Conservation (phyloP, 352 stramenopile genomes). For the Phytophthora sojae region DNA sequence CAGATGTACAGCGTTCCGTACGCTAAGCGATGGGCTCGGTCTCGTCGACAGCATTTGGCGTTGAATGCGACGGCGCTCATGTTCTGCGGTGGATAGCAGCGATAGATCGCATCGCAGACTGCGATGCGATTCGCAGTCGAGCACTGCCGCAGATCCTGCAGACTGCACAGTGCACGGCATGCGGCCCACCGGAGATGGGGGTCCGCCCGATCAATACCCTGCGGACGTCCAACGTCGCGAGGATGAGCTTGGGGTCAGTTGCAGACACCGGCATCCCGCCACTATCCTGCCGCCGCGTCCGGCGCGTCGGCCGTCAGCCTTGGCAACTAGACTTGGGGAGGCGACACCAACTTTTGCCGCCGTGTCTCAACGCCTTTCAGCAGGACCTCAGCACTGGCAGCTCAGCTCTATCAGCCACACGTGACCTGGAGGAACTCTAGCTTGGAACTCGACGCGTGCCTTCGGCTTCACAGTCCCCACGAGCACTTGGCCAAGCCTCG, state of each 20-base stretch:
- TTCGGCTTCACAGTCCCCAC: no score
- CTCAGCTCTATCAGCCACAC: no score
- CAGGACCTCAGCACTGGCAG: no score
- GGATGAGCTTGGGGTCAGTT: constrained; percentile 17
- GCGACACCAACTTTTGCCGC: background rate
- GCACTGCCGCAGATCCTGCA: background rate
- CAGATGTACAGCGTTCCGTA: no score
- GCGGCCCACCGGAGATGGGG: constrained; percentile 8
- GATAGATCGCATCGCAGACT: background rate
- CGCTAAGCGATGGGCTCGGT: background rate
- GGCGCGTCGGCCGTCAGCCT: constrained; percentile 16
- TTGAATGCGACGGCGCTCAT: no score
- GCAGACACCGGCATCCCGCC: constrained; percentile 1
- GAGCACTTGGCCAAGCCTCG: background rate
- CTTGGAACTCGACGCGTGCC: no score
- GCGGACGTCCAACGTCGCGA: constrained; percentile 8
- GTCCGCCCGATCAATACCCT: constrained; percentile 21
- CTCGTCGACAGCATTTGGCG: background rate
- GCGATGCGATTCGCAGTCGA: no score
- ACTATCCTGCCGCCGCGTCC: constrained; percentile 24
- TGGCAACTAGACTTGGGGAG: no score
- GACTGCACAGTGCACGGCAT: background rate
- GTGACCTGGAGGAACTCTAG: no score
- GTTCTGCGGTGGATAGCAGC: no score
- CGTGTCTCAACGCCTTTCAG: background rate